Percentiles rank a stretch among this genome's conserved stretches.
These are phyloP conservation scores for Besnoitia besnoiti DNA, from an alignment of 169 alveolate genomes.

Conservation along the genomic window DNA sequence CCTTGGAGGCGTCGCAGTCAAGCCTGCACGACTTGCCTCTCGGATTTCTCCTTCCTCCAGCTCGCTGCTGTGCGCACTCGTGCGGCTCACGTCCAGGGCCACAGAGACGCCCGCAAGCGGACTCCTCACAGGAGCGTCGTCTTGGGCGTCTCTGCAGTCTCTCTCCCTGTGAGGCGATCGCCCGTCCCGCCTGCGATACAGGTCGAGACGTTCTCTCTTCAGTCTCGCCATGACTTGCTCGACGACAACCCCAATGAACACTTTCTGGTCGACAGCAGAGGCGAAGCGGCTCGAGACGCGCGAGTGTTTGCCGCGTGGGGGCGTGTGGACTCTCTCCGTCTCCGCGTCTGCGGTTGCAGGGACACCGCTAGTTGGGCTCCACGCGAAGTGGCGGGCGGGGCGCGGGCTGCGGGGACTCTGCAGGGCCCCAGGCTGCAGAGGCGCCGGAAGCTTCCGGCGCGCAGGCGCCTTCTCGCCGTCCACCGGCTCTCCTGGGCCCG, in stretches of 20 bases:
- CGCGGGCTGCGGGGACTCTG: slow-evolving; percentile 16
- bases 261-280: neutral
- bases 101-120: neutral
- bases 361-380: slow-evolving; percentile 21
- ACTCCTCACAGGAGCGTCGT: neutral
- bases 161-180: neutral
- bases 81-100: neutral
- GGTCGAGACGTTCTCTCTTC: neutral
- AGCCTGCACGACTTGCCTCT: too few species aligned
- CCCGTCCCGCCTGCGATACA: neutral
- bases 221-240: neutral
- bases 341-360: neutral
- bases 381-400: neutral
- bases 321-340: neutral
- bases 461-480: neutral
- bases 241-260: neutral
- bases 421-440: slow-evolving; percentile 13
- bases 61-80: neutral
- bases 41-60: neutral
- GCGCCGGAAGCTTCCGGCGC: slow-evolving; percentile 3
- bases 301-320: neutral
- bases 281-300: neutral
- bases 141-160: neutral
- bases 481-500: neutral
- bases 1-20: too few species aligned